Conservation (phyloP, 2,329 filamentous ascomycete species). For the Alternaria burnsii region DNA sequence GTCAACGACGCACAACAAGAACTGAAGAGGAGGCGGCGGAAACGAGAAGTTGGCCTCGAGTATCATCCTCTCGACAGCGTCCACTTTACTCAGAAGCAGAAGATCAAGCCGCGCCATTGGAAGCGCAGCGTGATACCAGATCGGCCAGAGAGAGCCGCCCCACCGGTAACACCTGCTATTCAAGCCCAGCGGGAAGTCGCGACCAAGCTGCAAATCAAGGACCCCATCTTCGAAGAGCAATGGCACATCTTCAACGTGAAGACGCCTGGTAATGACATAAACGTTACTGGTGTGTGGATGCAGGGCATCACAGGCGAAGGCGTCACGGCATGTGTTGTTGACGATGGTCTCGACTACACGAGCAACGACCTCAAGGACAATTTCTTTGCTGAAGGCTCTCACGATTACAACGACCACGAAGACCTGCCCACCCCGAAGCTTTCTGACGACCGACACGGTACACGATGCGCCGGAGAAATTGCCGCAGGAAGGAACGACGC, state of each 20-base stretch:
- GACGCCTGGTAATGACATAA: conserved; percentile 87
- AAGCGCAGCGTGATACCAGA: conserved; percentile 61
- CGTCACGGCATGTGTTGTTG: conserved; percentile 89
- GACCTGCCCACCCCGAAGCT: conserved; percentile 83
- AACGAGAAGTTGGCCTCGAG: conserved; percentile 60
- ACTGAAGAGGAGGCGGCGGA: conserved; percentile 67
- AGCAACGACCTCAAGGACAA: conserved; percentile 92
- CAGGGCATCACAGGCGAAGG: conserved; percentile 90
- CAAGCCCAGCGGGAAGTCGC: conserved; percentile 53
- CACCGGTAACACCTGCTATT: conserved; percentile 57
- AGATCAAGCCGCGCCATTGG: conserved; percentile 66
- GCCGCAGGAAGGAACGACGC: conserved; percentile 90
- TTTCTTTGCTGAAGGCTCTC: conserved; percentile 91
- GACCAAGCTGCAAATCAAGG: conserved; percentile 74
- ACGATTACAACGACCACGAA: conserved; percentile 90
- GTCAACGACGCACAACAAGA: conserved; percentile 62
- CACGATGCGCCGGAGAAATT: conserved; percentile 92
- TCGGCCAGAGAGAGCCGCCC: conserved; percentile 25
- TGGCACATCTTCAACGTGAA: conserved; percentile 93
- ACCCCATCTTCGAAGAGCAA: conserved; percentile 92
- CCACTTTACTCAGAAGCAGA: conserved; percentile 81
- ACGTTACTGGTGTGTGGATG: conserved; percentile 93
- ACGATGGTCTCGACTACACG: conserved; percentile 96
- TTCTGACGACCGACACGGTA: conserved; percentile 87
- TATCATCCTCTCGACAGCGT: conserved; percentile 74